Conservation (phyloP, 257 asterid genomes). For the Fraxinus cuspidata region DNA sequence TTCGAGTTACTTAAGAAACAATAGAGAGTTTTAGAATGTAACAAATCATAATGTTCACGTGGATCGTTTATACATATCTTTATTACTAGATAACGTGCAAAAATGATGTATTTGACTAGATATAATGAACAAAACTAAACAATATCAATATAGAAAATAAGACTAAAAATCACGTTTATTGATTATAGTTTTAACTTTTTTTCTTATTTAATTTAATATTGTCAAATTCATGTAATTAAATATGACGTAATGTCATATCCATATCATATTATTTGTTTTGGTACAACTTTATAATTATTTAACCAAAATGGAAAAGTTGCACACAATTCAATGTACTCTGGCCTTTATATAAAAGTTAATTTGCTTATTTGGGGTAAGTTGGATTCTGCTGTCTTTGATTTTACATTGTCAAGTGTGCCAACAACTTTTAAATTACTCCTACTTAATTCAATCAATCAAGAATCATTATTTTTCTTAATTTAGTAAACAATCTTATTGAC, state of each 20-base stretch:
- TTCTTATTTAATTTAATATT: too few species aligned
- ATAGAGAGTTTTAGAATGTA: too few species aligned
- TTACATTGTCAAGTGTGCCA: background rate
- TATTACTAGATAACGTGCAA: too few species aligned
- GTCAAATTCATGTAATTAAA: background rate
- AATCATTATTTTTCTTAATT: background rate
- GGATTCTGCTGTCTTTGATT: conserved; percentile 4
- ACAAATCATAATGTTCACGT: too few species aligned
- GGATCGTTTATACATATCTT: too few species aligned
- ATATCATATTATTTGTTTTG: background rate
- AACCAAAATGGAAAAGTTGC: background rate
- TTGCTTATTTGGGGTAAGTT: conserved; percentile 18
- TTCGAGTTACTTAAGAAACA: too few species aligned
- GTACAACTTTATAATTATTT: background rate
- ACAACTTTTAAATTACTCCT: background rate
- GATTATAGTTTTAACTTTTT: too few species aligned
- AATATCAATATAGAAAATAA: too few species aligned
- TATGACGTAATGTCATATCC: background rate
- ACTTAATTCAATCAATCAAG: background rate
- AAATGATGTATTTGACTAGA: too few species aligned
- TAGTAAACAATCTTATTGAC: conserved; percentile 14
- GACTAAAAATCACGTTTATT: too few species aligned
- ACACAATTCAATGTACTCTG: conserved; percentile 10
- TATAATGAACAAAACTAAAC: too few species aligned
- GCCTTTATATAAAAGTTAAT: background rate